Evolutionary conservation across 306 rosid genomes (phyloP), one percentile per base, ranked within the genome.

Genomic region (Potentilla sterilis): DNA sequence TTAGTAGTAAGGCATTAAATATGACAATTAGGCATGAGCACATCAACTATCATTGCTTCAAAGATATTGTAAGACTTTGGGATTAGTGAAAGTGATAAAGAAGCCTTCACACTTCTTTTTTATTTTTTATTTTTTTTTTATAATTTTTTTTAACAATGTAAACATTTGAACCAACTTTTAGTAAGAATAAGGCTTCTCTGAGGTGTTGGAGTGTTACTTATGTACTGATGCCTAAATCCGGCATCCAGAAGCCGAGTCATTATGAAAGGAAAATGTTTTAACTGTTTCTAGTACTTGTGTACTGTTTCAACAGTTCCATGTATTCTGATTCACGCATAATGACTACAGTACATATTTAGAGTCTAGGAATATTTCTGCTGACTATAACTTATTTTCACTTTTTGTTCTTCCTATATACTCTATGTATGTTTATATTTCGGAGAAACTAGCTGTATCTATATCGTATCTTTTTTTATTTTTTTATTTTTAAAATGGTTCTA

Each of bases 121-220:
- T 46, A 0, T 1, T 11, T 11, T 0, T 46, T 46, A 2, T 13
- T 13, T 0, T 2, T 0, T 0, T 46, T 4, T n/a, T n/a, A n/a
- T n/a, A 1, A 0, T 3, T 48, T 48, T 7, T 19, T 6, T 52
- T 52, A 18, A 52, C 2, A 52, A 52, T 16, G 37, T 7, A 40
- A 68, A 12, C 40, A n/a, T 40, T 42, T 21, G 1, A 14, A n/a
- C 43, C 14, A 21, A 67, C 19, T 67, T 1, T 9, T 41, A 67
- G 14, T 41, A 21, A 41, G 49, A 69, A 11, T 7, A 3, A 19
- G 59, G 41, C 49, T 43, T 43, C 35, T 68, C 2, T 43, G 34
- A 68, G 73, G 6, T 21, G 3, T 67, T 15, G 28, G 49, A 21
- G n/a, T 41, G 14, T 67, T 41, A n/a, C 4, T 41, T 34, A 13